phyloP scores from a whole-genome alignment of 2,329 filamentous ascomycete genomes.

The Paecilomyces sp. region DNA sequence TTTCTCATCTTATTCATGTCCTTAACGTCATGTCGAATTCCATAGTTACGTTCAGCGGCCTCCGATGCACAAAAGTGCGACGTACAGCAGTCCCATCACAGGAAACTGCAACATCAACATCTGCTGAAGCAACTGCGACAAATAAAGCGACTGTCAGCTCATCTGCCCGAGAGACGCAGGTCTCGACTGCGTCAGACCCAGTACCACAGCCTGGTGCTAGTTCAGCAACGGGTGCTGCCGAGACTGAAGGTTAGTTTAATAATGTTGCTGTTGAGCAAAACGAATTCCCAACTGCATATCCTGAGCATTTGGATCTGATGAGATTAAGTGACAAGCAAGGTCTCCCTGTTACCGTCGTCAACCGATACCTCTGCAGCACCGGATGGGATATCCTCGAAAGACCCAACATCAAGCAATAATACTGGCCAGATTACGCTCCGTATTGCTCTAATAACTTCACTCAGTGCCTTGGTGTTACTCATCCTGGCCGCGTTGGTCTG shows the following conservation, averaged over 20 bases:
- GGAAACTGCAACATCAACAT: slow-evolving; percentile 3
- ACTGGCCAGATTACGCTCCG: slow-evolving; percentile 6
- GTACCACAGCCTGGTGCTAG: not conserved
- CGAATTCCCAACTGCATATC: not conserved
- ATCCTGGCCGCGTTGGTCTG: slow-evolving; percentile 16
- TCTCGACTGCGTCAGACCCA: not conserved
- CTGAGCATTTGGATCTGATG: not conserved
- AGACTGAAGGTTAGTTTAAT: not conserved
- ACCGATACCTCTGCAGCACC: not conserved
- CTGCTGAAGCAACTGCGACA: not conserved
- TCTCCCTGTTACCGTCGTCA: not conserved
- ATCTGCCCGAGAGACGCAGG: not conserved
- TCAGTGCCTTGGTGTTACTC: slow-evolving; percentile 19
- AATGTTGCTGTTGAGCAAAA: not conserved
- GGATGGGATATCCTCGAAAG: not conserved
- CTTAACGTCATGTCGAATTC: slow-evolving; percentile 18
- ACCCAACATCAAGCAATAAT: not conserved
- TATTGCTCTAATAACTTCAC: slow-evolving; percentile 20
- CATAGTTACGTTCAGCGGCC: slow-evolving; percentile 14
- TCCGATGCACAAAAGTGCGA: slow-evolving; percentile 17
- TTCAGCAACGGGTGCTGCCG: not conserved
- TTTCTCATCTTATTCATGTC: slow-evolving; percentile 3
- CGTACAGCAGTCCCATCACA: slow-evolving; percentile 9
- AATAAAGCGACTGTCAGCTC: not conserved
- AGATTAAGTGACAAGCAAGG: not conserved